Base-by-base conservation (phyloP, 1,284 basidiomycete genomes). In the Cutaneotrichosporon spelunceum region DNA sequence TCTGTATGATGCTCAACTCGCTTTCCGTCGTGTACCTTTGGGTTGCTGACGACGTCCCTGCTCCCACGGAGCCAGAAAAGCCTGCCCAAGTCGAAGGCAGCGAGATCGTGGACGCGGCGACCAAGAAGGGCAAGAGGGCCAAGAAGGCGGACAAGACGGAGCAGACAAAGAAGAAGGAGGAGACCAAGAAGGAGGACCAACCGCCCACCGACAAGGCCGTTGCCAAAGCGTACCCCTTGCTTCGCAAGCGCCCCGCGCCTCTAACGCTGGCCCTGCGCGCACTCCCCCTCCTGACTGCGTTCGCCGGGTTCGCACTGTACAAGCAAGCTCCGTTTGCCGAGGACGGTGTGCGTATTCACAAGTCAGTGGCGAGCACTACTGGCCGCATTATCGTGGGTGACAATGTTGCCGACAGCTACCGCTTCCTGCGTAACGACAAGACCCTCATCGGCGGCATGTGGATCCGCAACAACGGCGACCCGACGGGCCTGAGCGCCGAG, bases 361-460 rank as follows among this genome's bases (percentile, higher is more conserved):
- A 45, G 47, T 57, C 57, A 0, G 83, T 84, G 33, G 81, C 86
- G 56, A 90, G 90, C 33, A 72, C 82, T n/a, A 92, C 90, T 0
- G 91, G 92, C 2, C 72, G 70, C 42, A 84, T 94, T 19, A 84
- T 88, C 1, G 90, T 94, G 8, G 91, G 85, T 21, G 89, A 94
- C 68, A 81, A 85, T 34, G 72, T 86, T 2, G 78, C 76, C 42
- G 66, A 85, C 63, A 85, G 86, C 9, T 82, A 90, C 64, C 83
- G 93, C 49, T 94, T 89, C 73, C 80, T 97, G 44, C 84, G 93
- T 16, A 91, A 87, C 30, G 90, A 91, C 50, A 91, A 95, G 76
- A 91, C 90, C 3, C 82, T 96, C 23, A 81, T 97, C 4, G 93
- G 93, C 2, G 93, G 93, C 3, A 84, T 89, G 50, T 96, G 93